Evolutionary conservation across 148 eudicot genomes (phyloP).

Genomic region (Polygonum aviculare): DNA sequence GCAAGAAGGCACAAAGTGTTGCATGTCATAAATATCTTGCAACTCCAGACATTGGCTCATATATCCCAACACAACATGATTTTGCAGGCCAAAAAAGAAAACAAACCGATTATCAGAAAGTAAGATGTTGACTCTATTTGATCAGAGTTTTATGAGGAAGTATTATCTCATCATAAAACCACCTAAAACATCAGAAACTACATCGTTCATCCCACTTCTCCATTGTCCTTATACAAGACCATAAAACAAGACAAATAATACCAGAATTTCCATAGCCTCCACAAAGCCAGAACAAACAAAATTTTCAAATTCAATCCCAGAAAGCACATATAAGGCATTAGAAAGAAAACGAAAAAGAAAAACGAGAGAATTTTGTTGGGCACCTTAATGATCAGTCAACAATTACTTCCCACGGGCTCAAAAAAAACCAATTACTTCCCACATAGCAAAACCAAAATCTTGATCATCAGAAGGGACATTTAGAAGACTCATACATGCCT

Average conservation of each 20-base stretch:
- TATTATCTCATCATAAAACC: not conserved
- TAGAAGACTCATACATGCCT: not conserved
- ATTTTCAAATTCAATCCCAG: not conserved
- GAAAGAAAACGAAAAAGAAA: not conserved
- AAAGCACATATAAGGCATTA: not conserved
- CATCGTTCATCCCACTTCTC: not conserved
- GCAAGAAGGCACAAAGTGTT: not conserved
- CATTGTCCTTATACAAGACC: not conserved
- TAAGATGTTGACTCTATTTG: not conserved
- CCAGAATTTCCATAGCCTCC: not conserved
- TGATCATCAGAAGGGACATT: not conserved
- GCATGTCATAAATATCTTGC: not conserved
- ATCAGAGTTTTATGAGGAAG: not conserved
- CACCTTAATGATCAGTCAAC: constrained; percentile 6
- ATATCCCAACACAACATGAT: not conserved
- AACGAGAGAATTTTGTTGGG: not conserved
- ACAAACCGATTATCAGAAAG: not conserved
- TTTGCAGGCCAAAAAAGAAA: not conserved
- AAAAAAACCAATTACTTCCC: not conserved
- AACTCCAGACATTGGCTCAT: not conserved
- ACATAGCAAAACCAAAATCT: not conserved
- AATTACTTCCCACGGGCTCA: not conserved
- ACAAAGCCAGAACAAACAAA: not conserved
- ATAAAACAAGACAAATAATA: not conserved
- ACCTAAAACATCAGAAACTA: not conserved